A percentile compares a stretch with the other conserved stretches of the same genome.
Conservation (phyloP, 352 stramenopile genomes). For the Peronosclerospora sorghi region DNA sequence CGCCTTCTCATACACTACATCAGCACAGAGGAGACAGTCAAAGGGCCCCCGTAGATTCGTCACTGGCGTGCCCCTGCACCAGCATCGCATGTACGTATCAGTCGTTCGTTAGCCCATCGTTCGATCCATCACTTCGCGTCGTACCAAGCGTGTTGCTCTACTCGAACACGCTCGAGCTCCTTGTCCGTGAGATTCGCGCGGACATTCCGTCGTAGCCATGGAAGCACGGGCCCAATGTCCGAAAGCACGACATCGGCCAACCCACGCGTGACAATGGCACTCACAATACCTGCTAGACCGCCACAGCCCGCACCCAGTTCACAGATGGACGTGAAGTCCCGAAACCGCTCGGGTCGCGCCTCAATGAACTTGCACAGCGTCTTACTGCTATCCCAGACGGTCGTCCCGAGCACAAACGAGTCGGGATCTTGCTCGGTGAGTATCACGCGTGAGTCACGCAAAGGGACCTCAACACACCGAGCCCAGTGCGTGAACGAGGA, state of each 20-base stretch:
- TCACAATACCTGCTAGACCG: slow-evolving; percentile 58
- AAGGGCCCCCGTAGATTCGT: slow-evolving; percentile 47
- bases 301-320: slow-evolving; percentile 69
- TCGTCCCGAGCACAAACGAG: slow-evolving; percentile 75
- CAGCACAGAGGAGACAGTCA: slow-evolving; percentile 71
- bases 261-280: slow-evolving; percentile 49
- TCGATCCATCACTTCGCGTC: background rate
- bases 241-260: slow-evolving; percentile 60
- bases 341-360: slow-evolving; percentile 38
- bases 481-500: slow-evolving; percentile 72
- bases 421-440: slow-evolving; percentile 61
- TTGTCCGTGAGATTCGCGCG: slow-evolving; percentile 44
- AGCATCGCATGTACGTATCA: background rate
- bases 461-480: slow-evolving; percentile 53
- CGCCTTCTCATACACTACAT: slow-evolving; percentile 76
- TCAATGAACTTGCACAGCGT: slow-evolving; percentile 81
- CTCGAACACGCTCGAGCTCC: slow-evolving; percentile 46
- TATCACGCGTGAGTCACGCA: slow-evolving; percentile 33
- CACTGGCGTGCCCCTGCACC: slow-evolving; percentile 44
- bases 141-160: slow-evolving; percentile 48
- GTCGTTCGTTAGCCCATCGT: background rate
- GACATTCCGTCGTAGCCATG: slow-evolving; percentile 69
- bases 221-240: slow-evolving; percentile 64
- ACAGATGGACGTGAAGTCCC: slow-evolving; percentile 47
- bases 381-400: slow-evolving; percentile 81